Evolutionary conservation across 345 rosid species (phyloP).

Genomic region (Eucalyptus guilfoylei): DNA sequence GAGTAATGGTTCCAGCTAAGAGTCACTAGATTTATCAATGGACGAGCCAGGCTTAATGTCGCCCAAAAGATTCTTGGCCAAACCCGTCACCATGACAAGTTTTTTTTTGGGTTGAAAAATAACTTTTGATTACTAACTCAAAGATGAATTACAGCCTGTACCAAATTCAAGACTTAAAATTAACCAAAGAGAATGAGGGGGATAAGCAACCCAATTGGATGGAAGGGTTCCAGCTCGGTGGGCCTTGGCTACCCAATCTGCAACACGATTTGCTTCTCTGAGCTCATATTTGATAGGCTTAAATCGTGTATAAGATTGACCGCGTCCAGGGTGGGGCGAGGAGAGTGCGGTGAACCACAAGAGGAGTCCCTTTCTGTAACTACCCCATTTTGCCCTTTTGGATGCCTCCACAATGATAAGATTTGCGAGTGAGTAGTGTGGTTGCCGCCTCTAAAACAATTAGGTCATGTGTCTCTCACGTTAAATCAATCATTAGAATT

Average conservation of each 20-base stretch:
- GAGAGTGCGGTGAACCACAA: neutral
- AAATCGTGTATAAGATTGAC: neutral
- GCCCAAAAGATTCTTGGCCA: neutral
- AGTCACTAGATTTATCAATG: neutral
- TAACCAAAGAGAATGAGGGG: no score
- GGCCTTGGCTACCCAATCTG: no score
- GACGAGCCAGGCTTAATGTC: neutral
- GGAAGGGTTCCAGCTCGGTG: no score
- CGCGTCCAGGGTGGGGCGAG: accelerated
- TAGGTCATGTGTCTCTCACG: neutral
- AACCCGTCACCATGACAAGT: neutral
- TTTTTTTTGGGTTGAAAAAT: no score
- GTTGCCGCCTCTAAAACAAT: neutral
- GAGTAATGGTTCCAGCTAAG: neutral
- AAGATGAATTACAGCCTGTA: no score
- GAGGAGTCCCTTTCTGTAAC: neutral
- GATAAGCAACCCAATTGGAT: no score
- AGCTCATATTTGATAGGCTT: neutral
- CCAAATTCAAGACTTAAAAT: no score
- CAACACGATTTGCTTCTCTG: no score
- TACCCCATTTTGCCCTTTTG: neutral
- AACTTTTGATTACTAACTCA: no score
- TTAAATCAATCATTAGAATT: neutral
- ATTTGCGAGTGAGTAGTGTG: neutral
- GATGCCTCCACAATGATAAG: neutral